Evolutionary conservation across 768 basidiomycete genomes (phyloP), one percentile per base, ranked within the genome.

Genomic region (Chalciporus piperatus): DNA sequence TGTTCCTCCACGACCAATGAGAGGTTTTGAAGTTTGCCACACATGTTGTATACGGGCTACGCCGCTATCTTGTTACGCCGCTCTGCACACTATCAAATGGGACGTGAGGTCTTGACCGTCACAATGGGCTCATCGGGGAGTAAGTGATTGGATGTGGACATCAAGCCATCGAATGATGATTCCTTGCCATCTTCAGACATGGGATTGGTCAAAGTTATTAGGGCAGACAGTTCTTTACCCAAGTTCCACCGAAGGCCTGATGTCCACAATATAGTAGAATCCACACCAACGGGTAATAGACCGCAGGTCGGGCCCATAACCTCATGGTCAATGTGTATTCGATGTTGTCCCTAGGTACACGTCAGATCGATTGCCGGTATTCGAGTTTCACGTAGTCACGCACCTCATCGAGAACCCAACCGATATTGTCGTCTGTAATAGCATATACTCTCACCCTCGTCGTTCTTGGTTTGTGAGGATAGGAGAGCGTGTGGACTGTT

Each of bases 101-200:
- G 89, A 45, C 77, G 80, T 20, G 85, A 80, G 0, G 94, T 98
- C 63, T 79, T 80, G 46, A 98, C 73, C 63, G 77, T 82, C 6
- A 97, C 87, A 1, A 76, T 64, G 17, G 76, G 71, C 54, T 87
- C 78, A 2, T 77, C 76, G 0, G 85, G 83, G 0, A 92, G 65
- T 7, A 99, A 76, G 58, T 97, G 93, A 61, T 99, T 99, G 0
- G 95, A 98, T 0, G 95, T 97, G 1, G 96, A 98, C 0, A 99
- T 68, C 20, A 92, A 61, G 0, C 91, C 91, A 37, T 88, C 84
- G 52, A 98, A 91, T 0, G 85, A 90, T 0, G 94, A 97, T 55
- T 73, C 70, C 41, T 75, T 67, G 17, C 84, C 75, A 50, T 75
- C 86, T 88, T 66, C 25, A 45, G 35, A 23, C 28, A 55, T 23